Percentiles rank a stretch among this genome's conserved stretches.
phyloP scores from a whole-genome alignment of 352 stramenopile species.

The Achlya hypogyna region DNA sequence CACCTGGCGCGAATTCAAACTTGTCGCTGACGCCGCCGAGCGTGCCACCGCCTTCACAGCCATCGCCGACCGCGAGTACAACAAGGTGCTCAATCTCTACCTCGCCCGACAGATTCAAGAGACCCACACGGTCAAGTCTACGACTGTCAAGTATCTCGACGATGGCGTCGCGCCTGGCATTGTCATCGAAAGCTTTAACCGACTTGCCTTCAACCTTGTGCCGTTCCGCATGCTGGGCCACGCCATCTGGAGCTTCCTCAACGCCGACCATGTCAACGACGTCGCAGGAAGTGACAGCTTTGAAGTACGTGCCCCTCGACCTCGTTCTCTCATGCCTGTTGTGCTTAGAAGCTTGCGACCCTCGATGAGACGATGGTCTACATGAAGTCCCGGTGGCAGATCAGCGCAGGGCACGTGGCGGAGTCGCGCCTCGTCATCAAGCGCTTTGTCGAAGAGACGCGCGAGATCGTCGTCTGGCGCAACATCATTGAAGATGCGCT shows the following conservation, averaged over 20 bases:
- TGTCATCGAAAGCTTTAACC: constrained; percentile 20
- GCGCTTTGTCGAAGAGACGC: constrained; percentile 5
- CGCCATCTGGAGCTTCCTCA: constrained; percentile 17
- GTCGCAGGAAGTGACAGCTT: not conserved
- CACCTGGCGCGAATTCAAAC: constrained; percentile 13
- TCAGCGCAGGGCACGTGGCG: not conserved
- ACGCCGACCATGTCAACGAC: constrained; percentile 10
- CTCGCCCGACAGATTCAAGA: not conserved
- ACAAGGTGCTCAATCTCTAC: constrained; percentile 2
- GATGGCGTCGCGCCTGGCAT: constrained; percentile 11
- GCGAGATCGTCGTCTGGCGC: constrained; percentile 18
- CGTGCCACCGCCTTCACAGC: not conserved
- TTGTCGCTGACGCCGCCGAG: constrained; percentile 3
- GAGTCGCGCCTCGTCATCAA: constrained; percentile 16
- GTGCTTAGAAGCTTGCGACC: not conserved
- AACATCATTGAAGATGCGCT: constrained; percentile 17
- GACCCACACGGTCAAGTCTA: constrained; percentile 9
- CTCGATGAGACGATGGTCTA: constrained; percentile 13
- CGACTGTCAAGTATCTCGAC: constrained; percentile 18
- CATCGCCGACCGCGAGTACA: constrained; percentile 18
- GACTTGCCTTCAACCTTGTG: not conserved
- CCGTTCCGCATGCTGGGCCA: constrained; percentile 14
- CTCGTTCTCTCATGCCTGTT: too few relatives aligned
- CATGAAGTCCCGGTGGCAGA: constrained; percentile 19
- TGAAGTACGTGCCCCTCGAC: too few relatives aligned